Percentiles rank a stretch among this genome's conserved stretches.
Conservation (phyloP, 2,329 filamentous ascomycete genomes). For the Aureobasidium sp. region DNA sequence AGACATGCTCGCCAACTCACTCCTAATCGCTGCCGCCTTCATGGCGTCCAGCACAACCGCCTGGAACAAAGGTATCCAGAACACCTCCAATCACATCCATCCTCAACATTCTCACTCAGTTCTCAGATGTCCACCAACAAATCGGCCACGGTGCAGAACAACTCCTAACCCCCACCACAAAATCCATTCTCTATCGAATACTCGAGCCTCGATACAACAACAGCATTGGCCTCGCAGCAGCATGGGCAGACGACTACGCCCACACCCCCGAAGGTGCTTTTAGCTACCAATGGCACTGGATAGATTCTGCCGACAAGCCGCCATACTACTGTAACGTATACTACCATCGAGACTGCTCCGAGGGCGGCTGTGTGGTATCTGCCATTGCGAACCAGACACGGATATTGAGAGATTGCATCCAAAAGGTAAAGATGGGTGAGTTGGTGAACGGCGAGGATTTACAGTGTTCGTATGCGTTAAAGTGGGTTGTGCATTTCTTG, state of each 20-base stretch:
- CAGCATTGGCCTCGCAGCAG: conserved; percentile 31
- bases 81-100: background rate
- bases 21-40: background rate
- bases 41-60: background rate
- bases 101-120: background rate
- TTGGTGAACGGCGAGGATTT: conserved; percentile 22
- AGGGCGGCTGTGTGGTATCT: conserved; percentile 32
- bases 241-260: conserved; percentile 33
- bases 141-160: conserved; percentile 33
- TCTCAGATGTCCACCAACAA: conserved; percentile 29
- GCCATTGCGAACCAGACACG: conserved; percentile 34
- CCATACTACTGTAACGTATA: conserved; percentile 28
- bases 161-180: conserved; percentile 27
- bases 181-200: conserved; percentile 25
- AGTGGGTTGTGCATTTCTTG: conserved; percentile 34
- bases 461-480: conserved; percentile 33
- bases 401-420: conserved; percentile 30
- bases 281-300: conserved; percentile 36
- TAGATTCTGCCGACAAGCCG: conserved; percentile 27
- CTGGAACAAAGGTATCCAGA: background rate
- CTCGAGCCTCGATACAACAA: conserved; percentile 33
- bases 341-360: conserved; percentile 30
- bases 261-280: conserved; percentile 32
- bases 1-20: background rate
- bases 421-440: conserved; percentile 22